A percentile compares a stretch with the other conserved stretches of the same genome.
These are phyloP conservation scores for Mycena rosella DNA, from an alignment of 768 basidiomycete genomes.

Conservation along the genomic window DNA sequence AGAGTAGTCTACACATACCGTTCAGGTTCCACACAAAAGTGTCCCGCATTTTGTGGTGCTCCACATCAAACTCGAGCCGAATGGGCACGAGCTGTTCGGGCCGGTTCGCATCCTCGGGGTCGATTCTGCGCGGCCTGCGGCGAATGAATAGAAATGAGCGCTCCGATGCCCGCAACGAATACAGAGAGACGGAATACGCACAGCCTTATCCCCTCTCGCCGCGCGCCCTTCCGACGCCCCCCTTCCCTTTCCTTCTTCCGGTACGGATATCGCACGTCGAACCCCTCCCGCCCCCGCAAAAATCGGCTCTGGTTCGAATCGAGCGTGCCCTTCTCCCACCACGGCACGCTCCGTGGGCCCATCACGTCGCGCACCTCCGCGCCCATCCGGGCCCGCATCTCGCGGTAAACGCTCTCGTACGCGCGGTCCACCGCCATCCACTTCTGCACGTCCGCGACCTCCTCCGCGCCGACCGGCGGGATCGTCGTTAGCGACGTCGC, in stretches of 20 bases:
- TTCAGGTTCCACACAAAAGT: slow-evolving; percentile 98
- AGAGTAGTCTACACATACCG: slow-evolving; percentile 63
- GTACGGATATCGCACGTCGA: slow-evolving; percentile 64
- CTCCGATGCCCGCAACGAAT: neutral
- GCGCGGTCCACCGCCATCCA: slow-evolving; percentile 78
- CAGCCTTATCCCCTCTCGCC: slow-evolving; percentile 79
- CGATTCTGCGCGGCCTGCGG: slow-evolving; percentile 68
- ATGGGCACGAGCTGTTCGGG: slow-evolving; percentile 93
- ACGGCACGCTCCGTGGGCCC: slow-evolving; percentile 56
- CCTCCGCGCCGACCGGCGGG: slow-evolving; percentile 63
- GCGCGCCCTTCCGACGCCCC: slow-evolving; percentile 62
- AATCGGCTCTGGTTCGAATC: slow-evolving; percentile 54
- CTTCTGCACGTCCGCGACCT: slow-evolving; percentile 65
- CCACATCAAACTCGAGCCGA: slow-evolving; percentile 96
- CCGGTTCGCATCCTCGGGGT: slow-evolving; percentile 66
- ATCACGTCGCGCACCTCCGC: slow-evolving; percentile 64
- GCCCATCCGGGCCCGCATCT: slow-evolving; percentile 66
- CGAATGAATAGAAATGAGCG: slow-evolving; percentile 27
- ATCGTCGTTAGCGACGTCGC: slow-evolving; percentile 65
- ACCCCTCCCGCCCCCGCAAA: slow-evolving; percentile 57
- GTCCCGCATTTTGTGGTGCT: slow-evolving; percentile 93
- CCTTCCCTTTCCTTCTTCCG: slow-evolving; percentile 54
- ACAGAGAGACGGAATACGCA: slow-evolving; percentile 56
- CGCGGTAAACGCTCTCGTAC: slow-evolving; percentile 63
- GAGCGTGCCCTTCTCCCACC: slow-evolving; percentile 74